Conservation (phyloP, 495 filamentous ascomycete species). For the Hyaloscypha finlandica region DNA sequence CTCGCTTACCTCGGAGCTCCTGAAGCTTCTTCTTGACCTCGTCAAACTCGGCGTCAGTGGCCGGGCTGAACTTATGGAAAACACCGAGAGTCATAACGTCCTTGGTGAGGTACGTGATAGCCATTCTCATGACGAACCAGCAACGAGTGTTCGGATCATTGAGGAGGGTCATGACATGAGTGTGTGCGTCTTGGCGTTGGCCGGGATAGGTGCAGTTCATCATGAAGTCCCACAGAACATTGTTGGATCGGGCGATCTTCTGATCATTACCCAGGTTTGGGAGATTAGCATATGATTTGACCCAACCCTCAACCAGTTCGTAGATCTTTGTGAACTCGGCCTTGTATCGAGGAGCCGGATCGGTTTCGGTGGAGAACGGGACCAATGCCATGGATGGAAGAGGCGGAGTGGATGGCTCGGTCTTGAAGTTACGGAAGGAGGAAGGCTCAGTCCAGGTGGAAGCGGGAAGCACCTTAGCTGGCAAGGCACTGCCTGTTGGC, state of each 20-base stretch:
- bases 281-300: constrained; percentile 21
- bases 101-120: constrained; percentile 34
- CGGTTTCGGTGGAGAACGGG: not conserved
- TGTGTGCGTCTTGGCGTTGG: constrained; percentile 21
- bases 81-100: constrained; percentile 31
- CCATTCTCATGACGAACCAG: constrained; percentile 37
- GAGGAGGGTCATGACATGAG: constrained; percentile 32
- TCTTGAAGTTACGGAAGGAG: not conserved
- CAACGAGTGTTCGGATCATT: constrained; percentile 30
- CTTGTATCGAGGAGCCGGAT: constrained; percentile 12
- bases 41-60: constrained; percentile 15
- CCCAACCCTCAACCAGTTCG: constrained; percentile 31
- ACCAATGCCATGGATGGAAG: constrained; percentile 12
- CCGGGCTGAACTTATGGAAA: constrained; percentile 29
- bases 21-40: constrained; percentile 27
- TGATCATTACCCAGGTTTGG: constrained; percentile 22
- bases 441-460: not conserved
- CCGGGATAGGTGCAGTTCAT: constrained; percentile 29
- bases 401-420: constrained; percentile 1
- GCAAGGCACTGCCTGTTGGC: not conserved
- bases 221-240: constrained; percentile 35
- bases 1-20: constrained; percentile 19
- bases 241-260: constrained; percentile 21
- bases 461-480: not conserved
- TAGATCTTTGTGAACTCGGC: constrained; percentile 29